A percentile compares a stretch with the other conserved stretches of the same genome.
These are phyloP conservation scores for Withania somnifera DNA, from an alignment of 305 asterid genomes.

Conservation along the genomic window DNA sequence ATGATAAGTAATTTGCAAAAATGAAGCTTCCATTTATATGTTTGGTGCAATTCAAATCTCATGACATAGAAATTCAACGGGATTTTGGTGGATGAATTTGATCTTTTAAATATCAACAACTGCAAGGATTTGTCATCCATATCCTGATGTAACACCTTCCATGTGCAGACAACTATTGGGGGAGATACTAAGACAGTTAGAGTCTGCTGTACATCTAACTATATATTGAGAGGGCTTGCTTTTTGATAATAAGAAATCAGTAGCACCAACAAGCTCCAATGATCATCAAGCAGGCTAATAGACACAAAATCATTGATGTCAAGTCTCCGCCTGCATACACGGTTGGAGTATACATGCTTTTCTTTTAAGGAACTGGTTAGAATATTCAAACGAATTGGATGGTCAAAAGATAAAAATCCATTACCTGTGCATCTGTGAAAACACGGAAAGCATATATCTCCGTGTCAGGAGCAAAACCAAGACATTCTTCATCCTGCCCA, in stretches of 20 bases:
- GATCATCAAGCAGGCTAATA: not conserved
- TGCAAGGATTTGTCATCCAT: not conserved
- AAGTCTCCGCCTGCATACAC: not conserved
- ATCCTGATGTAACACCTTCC: not conserved
- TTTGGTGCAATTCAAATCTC: no score
- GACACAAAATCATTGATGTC: not conserved
- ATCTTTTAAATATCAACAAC: no score
- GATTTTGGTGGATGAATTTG: no score
- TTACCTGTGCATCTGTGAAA: constrained; percentile 97
- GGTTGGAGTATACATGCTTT: not conserved
- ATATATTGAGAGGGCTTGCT: not conserved
- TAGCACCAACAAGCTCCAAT: not conserved
- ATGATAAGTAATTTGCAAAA: no score
- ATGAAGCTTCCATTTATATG: no score
- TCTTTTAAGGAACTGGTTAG: not conserved
- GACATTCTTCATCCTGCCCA: constrained; percentile 91
- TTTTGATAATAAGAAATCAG: not conserved
- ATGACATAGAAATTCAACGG: no score
- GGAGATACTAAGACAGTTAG: not conserved
- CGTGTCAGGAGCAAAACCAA: constrained; percentile 97
- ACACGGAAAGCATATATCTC: constrained; percentile 98
- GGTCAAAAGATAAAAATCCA: constrained; percentile 31
- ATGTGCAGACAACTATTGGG: not conserved
- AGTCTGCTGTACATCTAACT: not conserved
- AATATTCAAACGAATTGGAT: not conserved